Conservation (phyloP, 768 basidiomycete genomes). For the Lactarius trivialis region DNA sequence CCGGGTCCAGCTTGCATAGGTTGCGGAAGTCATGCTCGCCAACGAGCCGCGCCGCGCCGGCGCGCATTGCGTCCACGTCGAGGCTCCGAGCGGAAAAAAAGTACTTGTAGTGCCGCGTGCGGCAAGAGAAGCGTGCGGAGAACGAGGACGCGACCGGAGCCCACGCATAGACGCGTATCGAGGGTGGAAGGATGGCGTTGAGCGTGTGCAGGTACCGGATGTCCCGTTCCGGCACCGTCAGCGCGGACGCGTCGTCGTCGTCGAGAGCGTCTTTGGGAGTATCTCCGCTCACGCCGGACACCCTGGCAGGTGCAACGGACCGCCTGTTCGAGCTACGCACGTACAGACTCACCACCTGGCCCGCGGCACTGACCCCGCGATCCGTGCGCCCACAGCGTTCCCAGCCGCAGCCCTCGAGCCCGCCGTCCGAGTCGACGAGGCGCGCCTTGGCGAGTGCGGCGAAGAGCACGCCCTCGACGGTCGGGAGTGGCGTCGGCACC, state of each 20-base stretch:
- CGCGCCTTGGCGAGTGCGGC: slow-evolving; percentile 70
- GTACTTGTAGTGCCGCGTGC: slow-evolving; percentile 92
- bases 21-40: slow-evolving; percentile 96
- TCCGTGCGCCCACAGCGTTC: slow-evolving; percentile 92
- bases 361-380: slow-evolving; percentile 88
- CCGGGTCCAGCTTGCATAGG: slow-evolving; percentile 86
- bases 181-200: slow-evolving; percentile 82
- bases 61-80: slow-evolving; percentile 67
- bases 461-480: slow-evolving; percentile 85
- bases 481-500: slow-evolving; percentile 66
- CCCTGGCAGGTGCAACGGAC: slow-evolving; percentile 1
- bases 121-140: slow-evolving; percentile 85
- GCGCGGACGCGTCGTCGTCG: background rate
- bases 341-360: slow-evolving; percentile 91
- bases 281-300: background rate
- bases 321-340: slow-evolving; percentile 60
- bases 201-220: slow-evolving; percentile 73
- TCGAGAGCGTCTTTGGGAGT: background rate
- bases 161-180: slow-evolving; percentile 91
- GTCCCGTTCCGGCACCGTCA: slow-evolving; percentile 36
- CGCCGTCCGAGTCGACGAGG: slow-evolving; percentile 66
- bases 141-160: slow-evolving; percentile 75
- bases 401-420: slow-evolving; percentile 85
- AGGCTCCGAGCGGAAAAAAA: slow-evolving; percentile 74
- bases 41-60: slow-evolving; percentile 61